phyloP scores from a whole-genome alignment of 2,329 filamentous ascomycete genomes.

The Hypoxylon sp. region DNA sequence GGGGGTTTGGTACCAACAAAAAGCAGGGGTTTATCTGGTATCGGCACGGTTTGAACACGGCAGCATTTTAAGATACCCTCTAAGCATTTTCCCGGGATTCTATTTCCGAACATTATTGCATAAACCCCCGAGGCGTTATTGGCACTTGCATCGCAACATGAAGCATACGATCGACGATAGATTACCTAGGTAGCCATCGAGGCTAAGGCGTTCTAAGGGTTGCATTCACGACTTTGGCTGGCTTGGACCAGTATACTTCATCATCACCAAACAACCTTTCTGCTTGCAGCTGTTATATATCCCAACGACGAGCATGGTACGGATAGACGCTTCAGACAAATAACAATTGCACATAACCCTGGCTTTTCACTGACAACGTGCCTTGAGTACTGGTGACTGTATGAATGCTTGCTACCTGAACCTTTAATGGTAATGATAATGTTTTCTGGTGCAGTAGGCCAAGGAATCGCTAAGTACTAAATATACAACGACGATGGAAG shows the following conservation, averaged over 20 bases:
- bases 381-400: neutral
- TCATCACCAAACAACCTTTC: neutral
- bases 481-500: neutral
- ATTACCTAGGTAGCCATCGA: constrained; percentile 1
- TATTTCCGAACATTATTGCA: constrained; percentile 32
- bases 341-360: constrained; percentile 3
- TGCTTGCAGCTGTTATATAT: neutral
- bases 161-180: constrained; percentile 12
- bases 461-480: neutral
- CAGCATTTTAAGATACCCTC: constrained; percentile 49
- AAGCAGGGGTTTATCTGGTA: constrained; percentile 18
- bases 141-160: constrained; percentile 27
- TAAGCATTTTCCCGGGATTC: constrained; percentile 29
- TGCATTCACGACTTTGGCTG: constrained; percentile 15
- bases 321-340: neutral
- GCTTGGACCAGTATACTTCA: neutral
- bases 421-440: neutral
- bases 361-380: neutral
- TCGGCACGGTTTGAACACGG: constrained; percentile 28
- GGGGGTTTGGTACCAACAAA: constrained; percentile 8
- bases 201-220: constrained; percentile 17
- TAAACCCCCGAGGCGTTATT: constrained; percentile 15
- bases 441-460: neutral
- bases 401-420: no score
- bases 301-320: neutral